Conservation (phyloP, 2,329 filamentous ascomycete species). For the Apiospora arundinis region DNA sequence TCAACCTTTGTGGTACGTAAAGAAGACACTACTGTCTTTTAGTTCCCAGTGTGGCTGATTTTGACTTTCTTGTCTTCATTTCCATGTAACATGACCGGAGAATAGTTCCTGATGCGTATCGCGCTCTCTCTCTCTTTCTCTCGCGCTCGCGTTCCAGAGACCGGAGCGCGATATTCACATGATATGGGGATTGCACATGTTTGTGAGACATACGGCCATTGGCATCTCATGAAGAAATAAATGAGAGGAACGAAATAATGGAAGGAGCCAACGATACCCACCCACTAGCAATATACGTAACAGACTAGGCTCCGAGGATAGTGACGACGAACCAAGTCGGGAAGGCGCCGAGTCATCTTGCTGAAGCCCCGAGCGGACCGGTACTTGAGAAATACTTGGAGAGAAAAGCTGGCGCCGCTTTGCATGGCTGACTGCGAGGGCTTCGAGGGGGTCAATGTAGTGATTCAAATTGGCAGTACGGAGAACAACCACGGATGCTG, state of each 20-base stretch:
- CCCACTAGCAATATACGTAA: neutral
- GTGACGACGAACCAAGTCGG: neutral
- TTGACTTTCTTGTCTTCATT: neutral
- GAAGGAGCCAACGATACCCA: neutral
- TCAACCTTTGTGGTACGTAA: neutral
- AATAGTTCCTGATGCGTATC: neutral
- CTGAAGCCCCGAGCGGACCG: neutral
- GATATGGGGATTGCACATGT: neutral
- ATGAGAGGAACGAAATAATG: neutral
- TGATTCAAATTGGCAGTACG: neutral
- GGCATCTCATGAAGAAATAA: neutral
- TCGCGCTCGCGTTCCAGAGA: neutral
- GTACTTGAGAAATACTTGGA: neutral
- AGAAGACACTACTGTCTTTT: neutral
- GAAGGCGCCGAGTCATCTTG: neutral
- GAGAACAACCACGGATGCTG: neutral
- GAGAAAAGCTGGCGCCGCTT: neutral
- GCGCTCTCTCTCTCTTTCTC: too few relatives aligned
- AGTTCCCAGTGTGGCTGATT: neutral
- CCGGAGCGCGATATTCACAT: neutral
- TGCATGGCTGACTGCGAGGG: neutral
- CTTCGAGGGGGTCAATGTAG: neutral
- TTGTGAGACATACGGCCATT: neutral
- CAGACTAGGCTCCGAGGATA: neutral
- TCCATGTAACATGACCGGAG: slow-evolving; percentile 13